These are phyloP conservation scores for Candida saitoana DNA, from an alignment of 805 yeast genomes.

Conservation along the genomic window DNA sequence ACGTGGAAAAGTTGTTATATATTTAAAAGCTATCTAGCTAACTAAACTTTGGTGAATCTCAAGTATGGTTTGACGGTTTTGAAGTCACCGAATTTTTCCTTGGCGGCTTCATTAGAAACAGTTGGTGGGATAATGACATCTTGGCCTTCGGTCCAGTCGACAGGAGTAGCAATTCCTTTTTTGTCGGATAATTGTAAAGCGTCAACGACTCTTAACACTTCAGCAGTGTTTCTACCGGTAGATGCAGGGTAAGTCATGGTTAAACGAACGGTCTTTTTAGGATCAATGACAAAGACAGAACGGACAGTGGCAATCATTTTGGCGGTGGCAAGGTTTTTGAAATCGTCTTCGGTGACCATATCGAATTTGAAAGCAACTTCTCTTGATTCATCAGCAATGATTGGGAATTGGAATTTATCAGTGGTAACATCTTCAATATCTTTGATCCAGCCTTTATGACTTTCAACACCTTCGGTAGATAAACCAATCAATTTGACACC, in stretches of 20 bases:
- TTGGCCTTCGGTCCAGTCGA: slow-evolving; percentile 85
- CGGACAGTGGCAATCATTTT: slow-evolving; percentile 61
- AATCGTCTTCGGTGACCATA: slow-evolving; percentile 51
- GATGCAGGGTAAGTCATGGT: slow-evolving; percentile 89
- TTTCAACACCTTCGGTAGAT: slow-evolving; percentile 77
- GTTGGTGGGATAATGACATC: slow-evolving; percentile 92
- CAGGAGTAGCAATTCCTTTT: slow-evolving; percentile 83
- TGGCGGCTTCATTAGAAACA: slow-evolving; percentile 59
- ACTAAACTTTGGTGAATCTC: slow-evolving; percentile 46
- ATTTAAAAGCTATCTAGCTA: no score
- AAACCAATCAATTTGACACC: slow-evolving; percentile 85
- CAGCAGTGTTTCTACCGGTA: slow-evolving; percentile 90
- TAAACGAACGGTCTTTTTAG: slow-evolving; percentile 81
- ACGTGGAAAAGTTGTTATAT: no score
- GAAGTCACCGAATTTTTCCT: slow-evolving; percentile 80
- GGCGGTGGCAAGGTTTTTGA: slow-evolving; percentile 63
- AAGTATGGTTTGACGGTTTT: slow-evolving; percentile 86
- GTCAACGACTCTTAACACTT: slow-evolving; percentile 86
- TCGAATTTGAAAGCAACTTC: slow-evolving; percentile 71
- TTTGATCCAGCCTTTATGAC: slow-evolving; percentile 82
- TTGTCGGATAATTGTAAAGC: slow-evolving; percentile 83
- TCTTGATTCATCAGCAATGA: slow-evolving; percentile 82
- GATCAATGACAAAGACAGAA: slow-evolving; percentile 89
- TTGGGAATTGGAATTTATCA: slow-evolving; percentile 76
- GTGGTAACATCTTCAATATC: slow-evolving; percentile 84